phyloP scores from a whole-genome alignment of 1,284 basidiomycete species.

The Cutaneotrichosporon cutaneum region DNA sequence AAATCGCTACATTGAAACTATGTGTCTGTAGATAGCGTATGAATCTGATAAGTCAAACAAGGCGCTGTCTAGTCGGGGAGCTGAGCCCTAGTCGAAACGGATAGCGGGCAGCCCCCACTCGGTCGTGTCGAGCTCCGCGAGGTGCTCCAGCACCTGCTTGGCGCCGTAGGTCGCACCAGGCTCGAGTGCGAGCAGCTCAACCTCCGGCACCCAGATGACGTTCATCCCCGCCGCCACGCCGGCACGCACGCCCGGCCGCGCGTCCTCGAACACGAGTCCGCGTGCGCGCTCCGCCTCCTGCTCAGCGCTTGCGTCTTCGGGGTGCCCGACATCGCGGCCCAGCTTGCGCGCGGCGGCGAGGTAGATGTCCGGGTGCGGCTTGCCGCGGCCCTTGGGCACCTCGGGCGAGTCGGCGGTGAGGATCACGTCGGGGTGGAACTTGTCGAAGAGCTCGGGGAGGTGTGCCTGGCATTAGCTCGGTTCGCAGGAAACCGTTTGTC shows the following conservation, averaged over 20 bases:
- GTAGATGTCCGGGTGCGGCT: conserved; percentile 53
- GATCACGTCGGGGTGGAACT: conserved; percentile 46
- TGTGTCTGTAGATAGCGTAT: background rate
- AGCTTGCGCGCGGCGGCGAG: conserved; percentile 51
- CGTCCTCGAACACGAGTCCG: conserved; percentile 54
- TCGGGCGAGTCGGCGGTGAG: conserved; percentile 50
- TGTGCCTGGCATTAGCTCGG: conserved; percentile 35
- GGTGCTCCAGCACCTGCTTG: conserved; percentile 37
- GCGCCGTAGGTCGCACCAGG: conserved; percentile 46
- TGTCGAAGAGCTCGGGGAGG: conserved; percentile 49
- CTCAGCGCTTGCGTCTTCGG: conserved; percentile 35
- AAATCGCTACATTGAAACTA: background rate
- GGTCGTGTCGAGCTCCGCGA: conserved; percentile 45
- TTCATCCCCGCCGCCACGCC: conserved; percentile 54
- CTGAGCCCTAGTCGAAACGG: background rate
- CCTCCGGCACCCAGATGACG: conserved; percentile 53
- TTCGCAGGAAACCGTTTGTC: too few species aligned
- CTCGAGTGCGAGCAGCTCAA: conserved; percentile 43
- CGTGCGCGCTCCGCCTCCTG: conserved; percentile 40
- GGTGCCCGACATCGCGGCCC: conserved; percentile 47
- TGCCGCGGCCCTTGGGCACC: conserved; percentile 48
- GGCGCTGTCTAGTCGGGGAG: too few species aligned
- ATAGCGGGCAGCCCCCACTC: conserved; percentile 48
- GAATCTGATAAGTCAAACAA: background rate
- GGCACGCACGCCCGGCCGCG: conserved; percentile 44